These are phyloP conservation scores for Phytophthora ramorum DNA, from an alignment of 352 stramenopile species.

Conservation along the genomic window DNA sequence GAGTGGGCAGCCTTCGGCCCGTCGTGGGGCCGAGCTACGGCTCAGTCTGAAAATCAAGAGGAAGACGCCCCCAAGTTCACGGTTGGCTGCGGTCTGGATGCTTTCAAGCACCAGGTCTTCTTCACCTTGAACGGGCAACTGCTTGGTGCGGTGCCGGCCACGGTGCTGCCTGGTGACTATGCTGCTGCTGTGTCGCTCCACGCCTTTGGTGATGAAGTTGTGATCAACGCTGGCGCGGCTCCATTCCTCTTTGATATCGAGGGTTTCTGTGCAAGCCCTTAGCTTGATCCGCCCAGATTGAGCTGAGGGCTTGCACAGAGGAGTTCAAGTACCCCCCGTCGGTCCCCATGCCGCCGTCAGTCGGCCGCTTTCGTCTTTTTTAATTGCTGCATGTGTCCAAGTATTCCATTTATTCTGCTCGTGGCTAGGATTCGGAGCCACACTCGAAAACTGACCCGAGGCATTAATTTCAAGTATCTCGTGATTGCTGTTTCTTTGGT, in stretches of 20 bases:
- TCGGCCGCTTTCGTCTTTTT: constrained; percentile 39
- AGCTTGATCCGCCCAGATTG: constrained; percentile 31
- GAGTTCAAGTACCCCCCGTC: constrained; percentile 34
- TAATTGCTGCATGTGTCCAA: constrained; percentile 19
- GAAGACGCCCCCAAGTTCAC: constrained; percentile 42
- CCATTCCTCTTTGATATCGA: constrained; percentile 88
- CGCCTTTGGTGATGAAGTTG: constrained; percentile 69
- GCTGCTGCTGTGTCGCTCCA: constrained; percentile 83
- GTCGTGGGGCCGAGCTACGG: constrained; percentile 57
- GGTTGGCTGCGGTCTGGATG: constrained; percentile 82
- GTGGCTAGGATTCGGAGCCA: constrained; percentile 17
- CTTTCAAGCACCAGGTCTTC: constrained; percentile 60
- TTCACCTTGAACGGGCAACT: constrained; percentile 85
- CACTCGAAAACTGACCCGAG: constrained; percentile 36
- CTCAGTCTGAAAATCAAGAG: constrained; percentile 29
- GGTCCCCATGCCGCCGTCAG: constrained; percentile 31
- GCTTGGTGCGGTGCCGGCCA: constrained; percentile 52
- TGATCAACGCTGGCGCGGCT: constrained; percentile 75
- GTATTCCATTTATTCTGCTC: constrained; percentile 33
- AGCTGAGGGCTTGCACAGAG: constrained; percentile 65
- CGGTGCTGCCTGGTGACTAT: constrained; percentile 64
- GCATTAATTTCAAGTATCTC: constrained; percentile 33
- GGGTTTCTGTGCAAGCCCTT: constrained; percentile 90
- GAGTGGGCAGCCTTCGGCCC: constrained; percentile 77
- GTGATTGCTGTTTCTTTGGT: constrained; percentile 21